Evolutionary conservation across 352 stramenopile species (phyloP).

Genomic region (Globisporangium sylvaticum): DNA sequence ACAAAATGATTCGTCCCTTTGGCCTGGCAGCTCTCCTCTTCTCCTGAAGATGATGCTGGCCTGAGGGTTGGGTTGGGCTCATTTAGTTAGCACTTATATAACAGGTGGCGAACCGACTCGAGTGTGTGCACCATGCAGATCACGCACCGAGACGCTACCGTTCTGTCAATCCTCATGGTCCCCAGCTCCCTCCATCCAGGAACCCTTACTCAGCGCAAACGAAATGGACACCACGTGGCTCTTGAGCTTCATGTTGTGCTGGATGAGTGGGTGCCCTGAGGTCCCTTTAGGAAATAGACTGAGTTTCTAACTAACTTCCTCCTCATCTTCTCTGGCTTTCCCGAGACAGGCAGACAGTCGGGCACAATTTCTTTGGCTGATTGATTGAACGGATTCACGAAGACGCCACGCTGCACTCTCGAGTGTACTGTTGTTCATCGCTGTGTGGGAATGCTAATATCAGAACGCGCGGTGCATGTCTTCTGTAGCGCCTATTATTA

Average conservation of each 20-base stretch:
- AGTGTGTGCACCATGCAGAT: not conserved
- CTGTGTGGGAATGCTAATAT: not conserved
- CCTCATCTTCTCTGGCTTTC: not conserved
- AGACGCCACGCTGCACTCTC: not conserved
- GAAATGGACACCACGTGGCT: not conserved
- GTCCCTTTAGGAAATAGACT: not conserved
- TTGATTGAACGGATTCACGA: not conserved
- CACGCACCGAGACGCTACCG: not conserved
- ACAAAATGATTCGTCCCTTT: not conserved
- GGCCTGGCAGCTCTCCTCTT: no score
- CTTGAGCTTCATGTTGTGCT: no score
- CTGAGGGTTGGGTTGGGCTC: no score
- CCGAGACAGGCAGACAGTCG: not conserved
- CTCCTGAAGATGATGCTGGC: no score
- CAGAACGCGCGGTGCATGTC: not conserved
- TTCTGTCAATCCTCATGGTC: not conserved
- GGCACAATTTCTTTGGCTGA: not conserved
- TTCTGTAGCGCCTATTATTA: not conserved
- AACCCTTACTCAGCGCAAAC: not conserved
- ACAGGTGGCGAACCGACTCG: not conserved
- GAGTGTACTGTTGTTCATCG: not conserved
- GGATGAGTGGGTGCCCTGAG: not conserved
- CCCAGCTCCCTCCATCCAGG: not conserved
- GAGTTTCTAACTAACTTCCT: not conserved
- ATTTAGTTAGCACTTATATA: no score